Conservation (phyloP, 2,329 filamentous ascomycete genomes). For the Fusarium vanettenii region DNA sequence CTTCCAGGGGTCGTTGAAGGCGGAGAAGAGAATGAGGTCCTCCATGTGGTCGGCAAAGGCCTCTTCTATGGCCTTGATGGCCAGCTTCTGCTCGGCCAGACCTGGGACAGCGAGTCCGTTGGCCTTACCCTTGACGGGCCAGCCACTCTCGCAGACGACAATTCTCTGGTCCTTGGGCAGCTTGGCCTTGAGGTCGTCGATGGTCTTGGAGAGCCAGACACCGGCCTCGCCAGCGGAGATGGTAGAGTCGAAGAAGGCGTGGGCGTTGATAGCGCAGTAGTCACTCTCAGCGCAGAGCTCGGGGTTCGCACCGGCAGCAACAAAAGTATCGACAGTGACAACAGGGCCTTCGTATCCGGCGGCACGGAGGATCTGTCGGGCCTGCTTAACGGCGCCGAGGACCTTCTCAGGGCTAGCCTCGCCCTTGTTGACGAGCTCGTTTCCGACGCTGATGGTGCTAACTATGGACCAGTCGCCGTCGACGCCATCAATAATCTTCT, state of each 20-base stretch:
- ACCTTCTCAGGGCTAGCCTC: slow-evolving; percentile 65
- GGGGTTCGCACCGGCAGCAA: slow-evolving; percentile 73
- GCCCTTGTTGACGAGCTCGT: slow-evolving; percentile 80
- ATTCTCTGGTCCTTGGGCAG: slow-evolving; percentile 66
- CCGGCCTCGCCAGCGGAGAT: slow-evolving; percentile 72
- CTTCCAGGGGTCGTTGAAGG: slow-evolving; percentile 87
- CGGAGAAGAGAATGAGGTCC: slow-evolving; percentile 78
- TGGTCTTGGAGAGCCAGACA: slow-evolving; percentile 71
- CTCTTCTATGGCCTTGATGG: slow-evolving; percentile 72
- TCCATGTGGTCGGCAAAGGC: slow-evolving; percentile 63
- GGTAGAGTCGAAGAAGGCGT: slow-evolving; percentile 83
- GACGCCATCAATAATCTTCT: slow-evolving; percentile 69
- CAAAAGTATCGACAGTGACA: slow-evolving; percentile 84
- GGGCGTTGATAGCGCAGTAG: slow-evolving; percentile 83
- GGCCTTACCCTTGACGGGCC: slow-evolving; percentile 76
- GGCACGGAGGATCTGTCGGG: slow-evolving; percentile 66
- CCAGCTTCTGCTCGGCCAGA: slow-evolving; percentile 71
- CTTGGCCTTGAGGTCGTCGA: slow-evolving; percentile 55
- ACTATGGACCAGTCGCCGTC: slow-evolving; percentile 74
- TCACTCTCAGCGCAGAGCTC: slow-evolving; percentile 79
- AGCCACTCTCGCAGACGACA: slow-evolving; percentile 85
- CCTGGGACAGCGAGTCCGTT: slow-evolving; percentile 79
- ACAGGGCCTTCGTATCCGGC: slow-evolving; percentile 79
- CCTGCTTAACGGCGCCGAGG: slow-evolving; percentile 66
- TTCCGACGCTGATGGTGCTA: slow-evolving; percentile 80